phyloP scores from a whole-genome alignment of 2,329 filamentous ascomycete genomes.

The Fusarium sp. region DNA sequence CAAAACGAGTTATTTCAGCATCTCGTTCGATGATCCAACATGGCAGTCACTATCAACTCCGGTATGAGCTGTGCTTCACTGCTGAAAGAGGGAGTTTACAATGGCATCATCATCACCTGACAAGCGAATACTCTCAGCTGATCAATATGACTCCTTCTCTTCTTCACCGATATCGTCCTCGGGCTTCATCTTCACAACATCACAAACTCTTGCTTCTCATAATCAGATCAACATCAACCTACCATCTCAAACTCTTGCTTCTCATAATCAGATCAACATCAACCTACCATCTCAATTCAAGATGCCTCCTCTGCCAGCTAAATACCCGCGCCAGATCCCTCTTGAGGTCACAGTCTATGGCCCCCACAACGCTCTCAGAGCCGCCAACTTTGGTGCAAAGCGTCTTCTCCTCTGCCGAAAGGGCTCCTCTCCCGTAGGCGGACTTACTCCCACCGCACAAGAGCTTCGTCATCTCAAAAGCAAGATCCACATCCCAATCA shows the following conservation, averaged over 20 bases:
- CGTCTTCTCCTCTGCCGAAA: constrained; percentile 65
- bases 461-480: constrained; percentile 49
- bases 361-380: constrained; percentile 50
- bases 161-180: not conserved
- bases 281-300: not conserved
- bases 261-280: not conserved
- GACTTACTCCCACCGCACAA: constrained; percentile 59
- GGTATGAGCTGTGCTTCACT: not conserved
- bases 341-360: constrained; percentile 68
- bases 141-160: not conserved
- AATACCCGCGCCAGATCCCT: constrained; percentile 33
- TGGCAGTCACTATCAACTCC: constrained; percentile 4
- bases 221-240: not conserved
- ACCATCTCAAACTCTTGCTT: not conserved
- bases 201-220: not conserved
- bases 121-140: not conserved
- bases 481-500: constrained; percentile 52
- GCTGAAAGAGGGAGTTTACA: not conserved
- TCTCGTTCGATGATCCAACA: not conserved
- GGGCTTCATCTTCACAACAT: not conserved
- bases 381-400: constrained; percentile 55
- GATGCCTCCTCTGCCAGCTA: constrained; percentile 4
- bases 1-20: not conserved
- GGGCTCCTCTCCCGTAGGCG: constrained; percentile 61
- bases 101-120: constrained; percentile 1